Base-by-base conservation (phyloP, 129 eudicot species). In the Pseudognaphalium luteoalbum region DNA sequence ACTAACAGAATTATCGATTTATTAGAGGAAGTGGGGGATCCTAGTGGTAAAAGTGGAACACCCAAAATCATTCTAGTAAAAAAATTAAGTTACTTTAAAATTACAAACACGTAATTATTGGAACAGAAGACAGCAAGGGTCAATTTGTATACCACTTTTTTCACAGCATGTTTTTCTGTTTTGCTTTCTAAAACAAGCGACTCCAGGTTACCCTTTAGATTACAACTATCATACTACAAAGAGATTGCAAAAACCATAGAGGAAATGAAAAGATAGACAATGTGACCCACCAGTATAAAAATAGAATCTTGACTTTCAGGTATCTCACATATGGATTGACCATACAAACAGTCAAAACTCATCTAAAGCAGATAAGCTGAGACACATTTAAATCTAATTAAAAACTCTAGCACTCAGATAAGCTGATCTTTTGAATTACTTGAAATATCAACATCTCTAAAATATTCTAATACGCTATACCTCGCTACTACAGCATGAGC, bases 401-500 rank as follows among this genome's bases (percentile, higher is more conserved):
- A 22, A 34, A 79, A 17, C 35, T 52, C 44, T 37, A 54, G 60
- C 54, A 37, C 61, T 65, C 59, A 54, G 47, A 37, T 72, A 25
- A 25, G 28, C 28, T 25, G 28, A 25, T 25, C 28, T 25, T 71
- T 70, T 34, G 7, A 81, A 28, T 28, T 65, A 47, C 19, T 28
- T 19, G 39, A 76, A 70, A 42, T 28, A 30, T 51, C 72, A 17
- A 20, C 56, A 44, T 33, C 6, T 29, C 6, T 57, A 30, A 5
- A 28, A 75, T 17, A 2, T 16, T 17, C 37, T 67, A 42, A 61
- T 32, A 32, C 8, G 16, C 5, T 16, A 14, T 85, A 91, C 99
- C 99, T 91, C 70, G 97, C 96, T 65, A 94, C 93, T 75, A 94
- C 83, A 78, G 97, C 86, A 81, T 94, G 97, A 81, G 98, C 98